Evolutionary conservation across 2,329 filamentous ascomycete species (phyloP), one percentile per base, ranked within the genome.

Genomic region (Neurospora sp.): DNA sequence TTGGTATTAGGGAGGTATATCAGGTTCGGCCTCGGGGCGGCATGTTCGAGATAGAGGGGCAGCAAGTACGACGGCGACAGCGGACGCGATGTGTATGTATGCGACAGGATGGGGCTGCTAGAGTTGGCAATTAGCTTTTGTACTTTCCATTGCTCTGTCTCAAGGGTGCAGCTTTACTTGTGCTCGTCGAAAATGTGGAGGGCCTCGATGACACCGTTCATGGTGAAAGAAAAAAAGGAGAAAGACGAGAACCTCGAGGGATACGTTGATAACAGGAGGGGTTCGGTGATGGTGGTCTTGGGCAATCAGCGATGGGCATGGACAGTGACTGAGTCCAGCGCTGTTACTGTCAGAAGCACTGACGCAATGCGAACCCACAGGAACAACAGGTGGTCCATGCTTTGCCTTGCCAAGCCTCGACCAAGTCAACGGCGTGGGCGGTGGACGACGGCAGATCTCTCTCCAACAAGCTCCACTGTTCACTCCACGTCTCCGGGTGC

Each of bases 101-200:
- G 95, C 74, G 95, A 92, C 77, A 99, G 88, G 76, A 98, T 88
- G 74, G 91, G 88, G 77, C 88, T 91, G 81, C 94, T 97, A 74
- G 52, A 67, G 33, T n/a, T n/a, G 43, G 72, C 70, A 80, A 78
- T 75, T 66, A 67, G 43, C 19, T 70, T 33, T 23, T 11, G 17
- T 11, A 8, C 15, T 17, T 67, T 23, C 1, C 28, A 12, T 23
- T 52, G 3, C 10, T 4, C 46, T 28, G 19, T 28, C 2, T 28
- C 2, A 33, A 41, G 68, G 2, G 39, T 28, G 69, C 57, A 39
- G 68, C 77, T 86, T 77, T 83, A 97, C 94, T 94, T 93, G 82
- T 94, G 89, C 84, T 97, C 94, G 87, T 98, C 94, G 81, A 92
- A 97, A 79, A 99, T 93, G 84, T 98, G 95, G 77, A 99, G 86